phyloP scores from a whole-genome alignment of 2,329 filamentous ascomycete genomes.

The Chaetoscypha palmicola region DNA sequence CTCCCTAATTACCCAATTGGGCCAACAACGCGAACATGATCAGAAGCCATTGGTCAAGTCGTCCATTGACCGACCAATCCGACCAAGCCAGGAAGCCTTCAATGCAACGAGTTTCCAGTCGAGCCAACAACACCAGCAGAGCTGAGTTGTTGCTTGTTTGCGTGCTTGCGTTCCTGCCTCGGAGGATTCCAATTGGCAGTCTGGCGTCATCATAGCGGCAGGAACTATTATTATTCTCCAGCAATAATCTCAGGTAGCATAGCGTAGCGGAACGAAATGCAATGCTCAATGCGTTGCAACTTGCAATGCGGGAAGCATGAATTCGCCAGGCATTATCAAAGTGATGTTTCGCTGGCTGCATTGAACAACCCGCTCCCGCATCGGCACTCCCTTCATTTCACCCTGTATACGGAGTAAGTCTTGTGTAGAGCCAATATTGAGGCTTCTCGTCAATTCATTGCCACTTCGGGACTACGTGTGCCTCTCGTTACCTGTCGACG shows the following conservation, averaged over 20 bases:
- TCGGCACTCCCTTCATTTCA: neutral
- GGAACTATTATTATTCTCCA: too few species aligned
- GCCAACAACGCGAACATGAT: neutral
- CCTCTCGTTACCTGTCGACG: conserved; percentile 2
- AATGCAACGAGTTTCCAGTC: neutral
- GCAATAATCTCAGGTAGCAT: too few species aligned
- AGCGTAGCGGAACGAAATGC: too few species aligned
- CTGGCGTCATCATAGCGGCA: too few species aligned
- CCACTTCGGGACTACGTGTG: neutral
- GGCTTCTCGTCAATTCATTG: conserved; percentile 2
- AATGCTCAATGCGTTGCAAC: neutral
- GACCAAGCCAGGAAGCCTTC: conserved; percentile 4
- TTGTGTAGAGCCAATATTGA: conserved; percentile 1
- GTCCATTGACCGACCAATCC: conserved; percentile 7
- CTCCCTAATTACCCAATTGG: neutral
- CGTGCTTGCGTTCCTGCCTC: neutral
- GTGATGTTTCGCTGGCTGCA: conserved; percentile 4
- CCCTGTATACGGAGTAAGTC: too few species aligned
- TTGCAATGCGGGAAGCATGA: neutral
- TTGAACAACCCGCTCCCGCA: neutral
- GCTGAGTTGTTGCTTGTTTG: conserved; percentile 1
- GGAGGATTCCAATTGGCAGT: too few species aligned
- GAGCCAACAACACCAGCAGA: neutral
- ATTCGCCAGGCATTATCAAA: conserved; percentile 2
- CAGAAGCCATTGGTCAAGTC: conserved; percentile 1